Evolutionary conservation across 352 stramenopile genomes (phyloP), one percentile per base, ranked within the genome.

Genomic region (Globisporangium lucens): DNA sequence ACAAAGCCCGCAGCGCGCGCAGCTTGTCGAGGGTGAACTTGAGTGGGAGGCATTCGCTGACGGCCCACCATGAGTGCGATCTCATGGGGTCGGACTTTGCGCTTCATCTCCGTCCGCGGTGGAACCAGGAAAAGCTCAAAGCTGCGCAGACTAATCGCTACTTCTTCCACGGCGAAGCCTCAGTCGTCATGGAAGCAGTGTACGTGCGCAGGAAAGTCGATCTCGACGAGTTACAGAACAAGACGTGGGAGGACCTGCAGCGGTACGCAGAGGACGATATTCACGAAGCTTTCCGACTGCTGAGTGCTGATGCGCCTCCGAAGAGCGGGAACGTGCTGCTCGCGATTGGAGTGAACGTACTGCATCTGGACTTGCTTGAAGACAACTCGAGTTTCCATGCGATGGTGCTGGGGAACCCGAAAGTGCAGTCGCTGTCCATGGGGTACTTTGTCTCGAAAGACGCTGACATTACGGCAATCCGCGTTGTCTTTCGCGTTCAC

Each of bases 361-460:
- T 67, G 24, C 66, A 71, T 15, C 38, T 71, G 4, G 49, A 51
- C 20, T 17, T 56, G 15, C 38, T 71, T 3, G 30, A n/a, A 5
- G 27, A 12, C 24, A 22, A 29, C 27, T 52, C 36, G 47, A 71
- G 38, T 22, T 56, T 71, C 36, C 22, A 66, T 27, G 27, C 66
- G 24, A 62, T 63, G 36, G 43, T 66, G 36, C 12, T 61, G 6
- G 59, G 57, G 17, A 58, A 59, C 7, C 35, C 66, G 1, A 36
- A 49, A 6, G 22, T 52, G n/a, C 58, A 63, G 22, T 66, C 66
- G 36, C 52, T 71, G n/a, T 71, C 66, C 0, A 53, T 71, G 6
- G 66, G 66, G 7, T 67, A 71, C 43, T 71, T 46, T 36, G 43
- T 67, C 29, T 71, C 66, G 6, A 55, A 56, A 15, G 52, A 71